phyloP scores from a whole-genome alignment of 1,284 basidiomycete genomes.

The Rhodotorula sp. region DNA sequence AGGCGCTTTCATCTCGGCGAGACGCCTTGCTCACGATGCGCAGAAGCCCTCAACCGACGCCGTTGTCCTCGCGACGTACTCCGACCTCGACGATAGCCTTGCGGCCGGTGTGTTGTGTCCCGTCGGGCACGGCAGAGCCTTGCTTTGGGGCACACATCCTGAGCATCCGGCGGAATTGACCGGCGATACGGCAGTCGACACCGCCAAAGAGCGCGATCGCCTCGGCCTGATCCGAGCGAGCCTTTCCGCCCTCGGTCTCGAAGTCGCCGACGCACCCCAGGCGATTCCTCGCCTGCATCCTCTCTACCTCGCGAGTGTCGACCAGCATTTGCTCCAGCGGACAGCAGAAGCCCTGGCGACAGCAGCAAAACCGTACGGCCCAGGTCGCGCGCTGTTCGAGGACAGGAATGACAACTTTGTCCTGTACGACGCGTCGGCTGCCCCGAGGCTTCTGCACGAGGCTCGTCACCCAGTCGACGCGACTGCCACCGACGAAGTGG shows the following conservation, averaged over 20 bases:
- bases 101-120: slow-evolving; percentile 58
- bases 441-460: slow-evolving; percentile 1
- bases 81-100: slow-evolving; percentile 45
- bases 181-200: slow-evolving; percentile 14
- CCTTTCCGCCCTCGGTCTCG: slow-evolving; percentile 56
- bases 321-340: slow-evolving; percentile 1
- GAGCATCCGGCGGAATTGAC: slow-evolving; percentile 58
- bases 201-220: slow-evolving; percentile 48
- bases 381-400: slow-evolving; percentile 1
- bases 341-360: slow-evolving; percentile 18
- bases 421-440: slow-evolving; percentile 54
- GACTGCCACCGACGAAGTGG: slow-evolving; percentile 13
- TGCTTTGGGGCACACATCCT: slow-evolving; percentile 64
- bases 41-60: slow-evolving; percentile 10
- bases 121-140: slow-evolving; percentile 60
- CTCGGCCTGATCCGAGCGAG: slow-evolving; percentile 54
- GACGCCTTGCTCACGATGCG: background rate
- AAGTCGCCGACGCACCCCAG: slow-evolving; percentile 34
- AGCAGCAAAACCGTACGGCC: background rate
- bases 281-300: slow-evolving; percentile 29
- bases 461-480: slow-evolving; percentile 20
- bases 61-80: slow-evolving; percentile 52
- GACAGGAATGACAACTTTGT: slow-evolving; percentile 61
- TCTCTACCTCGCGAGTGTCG: slow-evolving; percentile 33
- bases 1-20: slow-evolving; percentile 51